phyloP scores from a whole-genome alignment of 768 basidiomycete species.

The Phylloporus sp. region DNA sequence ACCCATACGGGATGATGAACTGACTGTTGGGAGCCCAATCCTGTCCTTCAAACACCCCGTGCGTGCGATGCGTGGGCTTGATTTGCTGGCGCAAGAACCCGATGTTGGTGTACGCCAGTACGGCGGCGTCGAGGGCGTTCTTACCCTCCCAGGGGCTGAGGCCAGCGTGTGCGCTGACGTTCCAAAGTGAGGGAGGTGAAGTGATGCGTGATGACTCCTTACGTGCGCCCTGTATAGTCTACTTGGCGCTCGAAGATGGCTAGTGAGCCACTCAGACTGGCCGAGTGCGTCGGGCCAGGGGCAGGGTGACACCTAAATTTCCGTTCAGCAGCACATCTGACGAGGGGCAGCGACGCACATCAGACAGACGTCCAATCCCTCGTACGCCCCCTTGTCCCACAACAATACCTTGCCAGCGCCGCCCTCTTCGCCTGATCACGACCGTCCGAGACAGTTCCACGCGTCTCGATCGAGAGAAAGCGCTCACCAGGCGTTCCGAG shows the following conservation, averaged over 20 bases:
- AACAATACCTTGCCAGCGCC: slow-evolving; percentile 67
- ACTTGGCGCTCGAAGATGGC: slow-evolving; percentile 55
- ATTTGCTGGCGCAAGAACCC: slow-evolving; percentile 79
- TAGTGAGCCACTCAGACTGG: slow-evolving; percentile 59
- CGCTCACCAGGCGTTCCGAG: slow-evolving; percentile 70
- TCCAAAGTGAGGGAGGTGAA: background rate
- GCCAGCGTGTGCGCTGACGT: slow-evolving; percentile 64
- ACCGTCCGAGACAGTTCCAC: too few relatives aligned
- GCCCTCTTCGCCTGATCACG: slow-evolving; percentile 42
- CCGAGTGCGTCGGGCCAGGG: slow-evolving; percentile 62
- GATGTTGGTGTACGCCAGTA: slow-evolving; percentile 75
- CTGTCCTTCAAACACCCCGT: slow-evolving; percentile 72
- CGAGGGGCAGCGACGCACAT: slow-evolving; percentile 40
- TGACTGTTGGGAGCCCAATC: slow-evolving; percentile 71
- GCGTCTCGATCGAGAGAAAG: too few relatives aligned
- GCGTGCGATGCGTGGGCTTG: slow-evolving; percentile 69
- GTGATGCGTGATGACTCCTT: slow-evolving; percentile 9
- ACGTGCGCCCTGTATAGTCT: slow-evolving; percentile 75
- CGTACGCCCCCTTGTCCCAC: slow-evolving; percentile 64
- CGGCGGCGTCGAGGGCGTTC: slow-evolving; percentile 82
- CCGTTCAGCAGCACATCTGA: background rate
- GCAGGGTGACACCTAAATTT: slow-evolving; percentile 69
- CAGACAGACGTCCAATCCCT: slow-evolving; percentile 69
- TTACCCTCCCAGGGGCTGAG: slow-evolving; percentile 83
- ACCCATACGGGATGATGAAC: slow-evolving; percentile 10